phyloP scores from a whole-genome alignment of 371 early-diverging fungal species.

The Lichtheimia ramosa region DNA sequence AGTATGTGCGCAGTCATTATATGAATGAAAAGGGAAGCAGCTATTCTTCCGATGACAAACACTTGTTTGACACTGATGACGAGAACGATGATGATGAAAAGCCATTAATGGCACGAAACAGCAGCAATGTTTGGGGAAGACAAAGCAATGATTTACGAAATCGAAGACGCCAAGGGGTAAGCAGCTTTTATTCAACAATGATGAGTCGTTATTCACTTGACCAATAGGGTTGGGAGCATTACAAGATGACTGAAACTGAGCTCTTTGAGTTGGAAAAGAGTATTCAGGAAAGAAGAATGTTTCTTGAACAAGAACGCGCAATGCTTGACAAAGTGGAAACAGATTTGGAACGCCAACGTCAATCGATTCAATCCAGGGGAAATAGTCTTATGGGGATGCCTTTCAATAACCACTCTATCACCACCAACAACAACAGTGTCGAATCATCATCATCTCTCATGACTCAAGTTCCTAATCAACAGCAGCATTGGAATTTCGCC shows the following conservation, averaged over 20 bases:
- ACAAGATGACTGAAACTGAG: conserved; percentile 16
- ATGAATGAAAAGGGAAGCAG: conserved; percentile 21
- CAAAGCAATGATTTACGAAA: background rate
- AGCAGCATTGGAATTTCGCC: background rate
- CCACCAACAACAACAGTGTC: background rate
- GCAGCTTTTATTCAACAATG: background rate
- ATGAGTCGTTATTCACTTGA: no score
- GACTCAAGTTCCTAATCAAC: conserved; percentile 3
- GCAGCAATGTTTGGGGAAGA: conserved; percentile 2
- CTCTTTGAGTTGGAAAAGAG: conserved; percentile 21
- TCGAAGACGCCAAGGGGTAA: conserved; percentile 1
- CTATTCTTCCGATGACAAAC: background rate
- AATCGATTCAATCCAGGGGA: conserved; percentile 16
- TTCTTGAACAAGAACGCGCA: conserved; percentile 21
- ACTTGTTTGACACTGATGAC: conserved; percentile 9
- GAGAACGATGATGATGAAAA: conserved; percentile 19
- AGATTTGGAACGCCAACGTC: conserved; percentile 17
- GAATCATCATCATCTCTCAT: no score
- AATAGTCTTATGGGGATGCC: conserved; percentile 16
- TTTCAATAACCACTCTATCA: background rate
- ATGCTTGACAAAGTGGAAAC: conserved; percentile 24
- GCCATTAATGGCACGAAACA: conserved; percentile 19
- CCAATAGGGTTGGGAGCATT: background rate
- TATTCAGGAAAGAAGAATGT: conserved; percentile 19
- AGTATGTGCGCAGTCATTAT: conserved; percentile 18